Percentiles rank a stretch among this genome's conserved stretches.
phyloP scores from a whole-genome alignment of 345 rosid genomes.

The Eucalyptus albens region DNA sequence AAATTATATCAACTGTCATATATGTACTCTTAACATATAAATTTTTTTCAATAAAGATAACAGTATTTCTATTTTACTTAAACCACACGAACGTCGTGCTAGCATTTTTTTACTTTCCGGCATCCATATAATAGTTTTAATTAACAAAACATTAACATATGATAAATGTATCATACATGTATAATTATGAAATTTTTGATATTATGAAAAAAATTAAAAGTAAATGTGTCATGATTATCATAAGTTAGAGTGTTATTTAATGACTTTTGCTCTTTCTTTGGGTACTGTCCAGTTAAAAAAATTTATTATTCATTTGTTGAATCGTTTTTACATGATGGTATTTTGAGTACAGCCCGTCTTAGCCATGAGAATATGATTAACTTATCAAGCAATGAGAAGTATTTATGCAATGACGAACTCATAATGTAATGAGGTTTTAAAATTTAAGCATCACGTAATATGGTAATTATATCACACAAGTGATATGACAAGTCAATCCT shows the following conservation, averaged over 20 bases:
- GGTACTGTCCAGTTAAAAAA: too few species aligned
- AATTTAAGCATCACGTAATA: fast-evolving
- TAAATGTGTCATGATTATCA: too few species aligned
- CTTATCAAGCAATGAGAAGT: not conserved
- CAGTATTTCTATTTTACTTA: not conserved
- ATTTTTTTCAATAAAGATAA: too few species aligned
- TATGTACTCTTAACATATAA: too few species aligned
- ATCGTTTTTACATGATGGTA: not conserved
- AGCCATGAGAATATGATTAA: not conserved
- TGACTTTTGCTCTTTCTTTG: not conserved
- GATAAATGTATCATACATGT: too few species aligned
- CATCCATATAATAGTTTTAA: not conserved
- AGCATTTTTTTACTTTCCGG: not conserved
- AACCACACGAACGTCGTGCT: fast-evolving
- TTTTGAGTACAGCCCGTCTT: too few species aligned
- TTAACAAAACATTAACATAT: too few species aligned
- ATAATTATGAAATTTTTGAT: not conserved
- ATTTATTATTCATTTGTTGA: not conserved
- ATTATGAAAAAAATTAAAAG: too few species aligned
- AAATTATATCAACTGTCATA: too few species aligned
- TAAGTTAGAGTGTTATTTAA: too few species aligned
- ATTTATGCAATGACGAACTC: not conserved
- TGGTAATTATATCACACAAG: not conserved
- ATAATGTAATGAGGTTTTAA: too few species aligned
- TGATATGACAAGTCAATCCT: not conserved